Conservation (phyloP, 2,329 filamentous ascomycete species). For the Lachnellula suecica region DNA sequence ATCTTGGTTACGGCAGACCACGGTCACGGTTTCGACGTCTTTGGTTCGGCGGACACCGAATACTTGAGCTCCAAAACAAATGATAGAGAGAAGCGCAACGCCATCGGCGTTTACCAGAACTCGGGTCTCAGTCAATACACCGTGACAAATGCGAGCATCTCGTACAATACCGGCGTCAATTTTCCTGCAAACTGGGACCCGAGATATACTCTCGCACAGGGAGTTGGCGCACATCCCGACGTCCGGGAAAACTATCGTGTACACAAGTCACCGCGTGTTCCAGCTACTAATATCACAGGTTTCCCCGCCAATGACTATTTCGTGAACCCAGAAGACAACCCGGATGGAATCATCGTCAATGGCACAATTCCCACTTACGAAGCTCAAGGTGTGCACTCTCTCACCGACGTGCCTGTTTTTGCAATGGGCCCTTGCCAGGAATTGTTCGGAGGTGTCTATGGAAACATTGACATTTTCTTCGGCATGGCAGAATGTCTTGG, state of each 20-base stretch:
- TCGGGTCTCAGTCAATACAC: conserved; percentile 78
- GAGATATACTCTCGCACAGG: conserved; percentile 75
- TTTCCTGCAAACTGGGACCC: conserved; percentile 87
- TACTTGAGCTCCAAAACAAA: conserved; percentile 66
- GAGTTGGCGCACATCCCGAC: conserved; percentile 71
- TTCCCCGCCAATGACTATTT: conserved; percentile 57
- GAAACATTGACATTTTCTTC: conserved; percentile 73
- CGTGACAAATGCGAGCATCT: conserved; percentile 52
- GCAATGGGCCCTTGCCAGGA: conserved; percentile 78
- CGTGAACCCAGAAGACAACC: conserved; percentile 67
- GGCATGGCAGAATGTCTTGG: conserved; percentile 49
- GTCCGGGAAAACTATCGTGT: conserved; percentile 75
- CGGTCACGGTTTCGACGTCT: conserved; percentile 87
- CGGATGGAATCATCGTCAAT: conserved; percentile 70
- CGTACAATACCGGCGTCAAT: conserved; percentile 70
- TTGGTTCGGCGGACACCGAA: conserved; percentile 76
- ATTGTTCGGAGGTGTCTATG: conserved; percentile 69
- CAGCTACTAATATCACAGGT: conserved; percentile 55
- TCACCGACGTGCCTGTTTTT: conserved; percentile 78
- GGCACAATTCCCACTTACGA: conserved; percentile 68
- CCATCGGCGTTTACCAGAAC: conserved; percentile 70
- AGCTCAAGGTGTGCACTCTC: conserved; percentile 69
- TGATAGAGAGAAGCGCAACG: conserved; percentile 72
- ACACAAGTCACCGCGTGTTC: conserved; percentile 61
- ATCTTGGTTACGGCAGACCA: conserved; percentile 84